phyloP scores from a whole-genome alignment of 2,329 filamentous ascomycete species.

The Diaporthe helianthi region DNA sequence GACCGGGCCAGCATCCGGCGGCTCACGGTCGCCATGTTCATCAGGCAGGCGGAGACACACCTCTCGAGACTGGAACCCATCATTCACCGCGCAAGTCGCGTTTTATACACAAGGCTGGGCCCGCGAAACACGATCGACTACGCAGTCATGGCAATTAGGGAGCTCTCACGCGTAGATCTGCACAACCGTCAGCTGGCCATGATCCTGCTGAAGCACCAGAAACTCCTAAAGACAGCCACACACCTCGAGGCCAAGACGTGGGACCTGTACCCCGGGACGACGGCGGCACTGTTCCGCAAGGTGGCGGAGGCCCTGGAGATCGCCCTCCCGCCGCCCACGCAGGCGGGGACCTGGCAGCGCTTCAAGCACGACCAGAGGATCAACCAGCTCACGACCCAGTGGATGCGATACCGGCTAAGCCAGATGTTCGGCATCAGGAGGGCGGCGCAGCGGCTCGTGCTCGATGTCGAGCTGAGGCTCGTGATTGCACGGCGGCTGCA shows the following conservation, averaged over 20 bases:
- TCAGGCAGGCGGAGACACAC: slow-evolving; percentile 30
- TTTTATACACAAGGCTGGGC: not conserved
- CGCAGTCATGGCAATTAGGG: not conserved
- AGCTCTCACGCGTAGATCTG: not conserved
- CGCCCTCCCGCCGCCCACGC: slow-evolving; percentile 3
- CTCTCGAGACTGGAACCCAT: slow-evolving; percentile 9
- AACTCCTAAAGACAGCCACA: slow-evolving; percentile 21
- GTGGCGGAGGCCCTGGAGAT: slow-evolving; percentile 4
- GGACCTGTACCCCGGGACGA: slow-evolving; percentile 7
- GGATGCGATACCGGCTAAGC: slow-evolving; percentile 30
- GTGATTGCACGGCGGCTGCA: not conserved
- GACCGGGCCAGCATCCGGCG: slow-evolving; percentile 20
- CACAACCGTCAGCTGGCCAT: slow-evolving; percentile 17
- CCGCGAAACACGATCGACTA: not conserved
- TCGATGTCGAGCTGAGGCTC: slow-evolving; percentile 24
- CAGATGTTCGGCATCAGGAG: slow-evolving; percentile 24
- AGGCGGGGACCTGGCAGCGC: slow-evolving; percentile 3
- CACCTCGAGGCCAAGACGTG: slow-evolving; percentile 24
- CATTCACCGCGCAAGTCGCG: not conserved
- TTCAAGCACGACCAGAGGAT: slow-evolving; percentile 2
- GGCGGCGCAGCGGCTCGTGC: not conserved
- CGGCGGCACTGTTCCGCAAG: not conserved
- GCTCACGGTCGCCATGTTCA: slow-evolving; percentile 31
- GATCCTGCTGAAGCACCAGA: slow-evolving; percentile 31
- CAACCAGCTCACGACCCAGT: slow-evolving; percentile 8